Percentiles rank a stretch among this genome's conserved stretches.
Evolutionary conservation across 768 basidiomycete species (phyloP).

Genomic region (Lactarius indigo): DNA sequence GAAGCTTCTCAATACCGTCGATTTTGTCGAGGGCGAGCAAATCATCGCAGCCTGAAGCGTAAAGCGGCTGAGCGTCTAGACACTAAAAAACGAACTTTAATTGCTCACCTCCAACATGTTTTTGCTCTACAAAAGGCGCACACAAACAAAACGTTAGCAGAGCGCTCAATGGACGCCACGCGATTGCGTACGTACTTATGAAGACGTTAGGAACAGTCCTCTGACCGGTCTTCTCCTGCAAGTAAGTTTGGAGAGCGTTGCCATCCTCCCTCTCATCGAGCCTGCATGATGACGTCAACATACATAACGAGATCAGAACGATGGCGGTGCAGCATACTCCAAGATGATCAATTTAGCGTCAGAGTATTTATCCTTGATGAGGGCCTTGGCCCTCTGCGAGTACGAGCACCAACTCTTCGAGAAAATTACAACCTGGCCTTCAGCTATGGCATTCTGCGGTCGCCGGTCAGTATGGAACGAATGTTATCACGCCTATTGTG

Average conservation of each 20-base stretch:
- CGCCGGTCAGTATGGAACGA: neutral
- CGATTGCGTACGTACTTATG: conserved; percentile 46
- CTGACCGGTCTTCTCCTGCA: conserved; percentile 59
- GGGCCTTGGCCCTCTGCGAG: conserved; percentile 38
- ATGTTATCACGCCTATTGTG: neutral
- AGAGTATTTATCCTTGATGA: conserved; percentile 32
- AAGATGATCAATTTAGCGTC: conserved; percentile 30
- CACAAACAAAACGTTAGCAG: neutral
- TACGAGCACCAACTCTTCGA: conserved; percentile 40
- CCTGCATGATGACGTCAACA: conserved; percentile 33
- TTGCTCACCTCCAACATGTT: conserved; percentile 51
- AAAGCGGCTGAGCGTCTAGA: neutral
- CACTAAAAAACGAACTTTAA: neutral
- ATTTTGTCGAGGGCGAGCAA: neutral
- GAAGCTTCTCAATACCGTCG: neutral
- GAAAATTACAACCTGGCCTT: conserved; percentile 39
- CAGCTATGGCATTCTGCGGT: conserved; percentile 32
- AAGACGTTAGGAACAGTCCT: conserved; percentile 78
- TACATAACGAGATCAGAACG: neutral
- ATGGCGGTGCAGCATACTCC: conserved; percentile 31
- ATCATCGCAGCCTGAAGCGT: conserved; percentile 5
- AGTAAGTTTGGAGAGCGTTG: conserved; percentile 59
- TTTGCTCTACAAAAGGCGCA: conserved; percentile 35
- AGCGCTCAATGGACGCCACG: neutral
- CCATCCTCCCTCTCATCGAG: conserved; percentile 59